Percentiles rank a stretch among this genome's conserved stretches.
Conservation (phyloP, 305 asterid species). For the Petunia hybrid region DNA sequence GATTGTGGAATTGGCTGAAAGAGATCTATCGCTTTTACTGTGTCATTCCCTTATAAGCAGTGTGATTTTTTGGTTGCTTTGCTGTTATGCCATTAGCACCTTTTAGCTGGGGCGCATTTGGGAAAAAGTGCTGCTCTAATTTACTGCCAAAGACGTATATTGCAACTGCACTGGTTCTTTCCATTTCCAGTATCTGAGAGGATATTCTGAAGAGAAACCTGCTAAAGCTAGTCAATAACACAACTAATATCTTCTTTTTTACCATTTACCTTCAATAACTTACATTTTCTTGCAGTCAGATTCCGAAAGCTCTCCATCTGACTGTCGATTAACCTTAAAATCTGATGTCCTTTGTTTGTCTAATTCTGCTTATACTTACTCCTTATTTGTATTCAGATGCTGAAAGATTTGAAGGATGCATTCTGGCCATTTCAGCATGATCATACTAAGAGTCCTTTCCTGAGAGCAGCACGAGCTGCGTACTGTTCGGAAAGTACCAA, state of each 20-base stretch:
- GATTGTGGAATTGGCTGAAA: conserved; percentile 1
- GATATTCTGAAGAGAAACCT: conserved; percentile 24
- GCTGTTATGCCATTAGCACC: background rate
- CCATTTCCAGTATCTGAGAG: conserved; percentile 4
- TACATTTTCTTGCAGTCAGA: conserved; percentile 23
- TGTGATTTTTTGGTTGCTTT: conserved; percentile 23
- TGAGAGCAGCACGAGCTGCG: conserved; percentile 90
- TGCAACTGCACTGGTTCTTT: background rate
- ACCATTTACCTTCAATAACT: background rate
- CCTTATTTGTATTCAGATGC: conserved; percentile 52
- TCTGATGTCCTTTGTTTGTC: background rate
- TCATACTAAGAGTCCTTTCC: conserved; percentile 60
- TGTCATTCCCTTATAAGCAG: conserved; percentile 12
- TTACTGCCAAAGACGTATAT: background rate
- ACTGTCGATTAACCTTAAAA: conserved; percentile 3
- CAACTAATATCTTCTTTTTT: background rate
- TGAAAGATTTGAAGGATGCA: conserved; percentile 74
- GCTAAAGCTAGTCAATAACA: conserved; percentile 18
- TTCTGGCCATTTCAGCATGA: conserved; percentile 91
- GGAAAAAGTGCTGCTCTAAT: background rate
- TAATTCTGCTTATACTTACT: background rate
- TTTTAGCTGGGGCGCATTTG: background rate
- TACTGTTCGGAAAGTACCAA: conserved; percentile 56
- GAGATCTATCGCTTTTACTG: conserved; percentile 13
- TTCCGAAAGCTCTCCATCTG: conserved; percentile 9